Conservation (phyloP, 164 flowering plant species). For the Stephania yunnanensis region DNA sequence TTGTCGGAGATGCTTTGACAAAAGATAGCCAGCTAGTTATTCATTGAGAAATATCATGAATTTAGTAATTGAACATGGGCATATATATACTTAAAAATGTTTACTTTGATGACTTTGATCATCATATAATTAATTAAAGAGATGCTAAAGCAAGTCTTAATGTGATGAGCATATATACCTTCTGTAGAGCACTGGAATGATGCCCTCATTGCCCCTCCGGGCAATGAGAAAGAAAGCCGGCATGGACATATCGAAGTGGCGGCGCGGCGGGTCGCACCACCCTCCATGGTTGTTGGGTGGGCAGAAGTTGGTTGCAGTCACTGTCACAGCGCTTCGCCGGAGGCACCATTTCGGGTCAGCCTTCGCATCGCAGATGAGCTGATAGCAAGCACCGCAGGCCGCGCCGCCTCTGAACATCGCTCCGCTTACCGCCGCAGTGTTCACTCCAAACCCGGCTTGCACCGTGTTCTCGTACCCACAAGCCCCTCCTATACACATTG, state of each 20-base stretch:
- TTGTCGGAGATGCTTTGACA: too few species aligned
- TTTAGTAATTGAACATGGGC: too few species aligned
- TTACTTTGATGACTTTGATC: too few species aligned
- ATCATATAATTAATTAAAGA: too few species aligned
- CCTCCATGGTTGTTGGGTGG: slow-evolving; percentile 79
- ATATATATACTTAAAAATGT: too few species aligned
- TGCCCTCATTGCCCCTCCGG: slow-evolving; percentile 55
- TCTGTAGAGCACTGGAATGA: slow-evolving; percentile 59
- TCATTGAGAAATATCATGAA: too few species aligned
- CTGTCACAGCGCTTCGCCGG: slow-evolving; percentile 30
- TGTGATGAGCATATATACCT: slow-evolving; percentile 29
- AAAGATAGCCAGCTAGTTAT: too few species aligned
- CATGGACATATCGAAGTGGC: slow-evolving; percentile 72
- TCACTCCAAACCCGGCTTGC: slow-evolving; percentile 65
- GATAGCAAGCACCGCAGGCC: slow-evolving; percentile 77
- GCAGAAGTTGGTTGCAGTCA: slow-evolving; percentile 87
- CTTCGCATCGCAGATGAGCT: slow-evolving; percentile 39
- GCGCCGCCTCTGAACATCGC: slow-evolving; percentile 52
- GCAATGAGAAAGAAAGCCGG: slow-evolving; percentile 70
- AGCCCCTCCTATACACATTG: slow-evolving; percentile 52
- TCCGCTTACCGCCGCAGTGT: slow-evolving; percentile 68
- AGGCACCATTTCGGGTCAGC: slow-evolving; percentile 66
- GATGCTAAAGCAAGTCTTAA: too few species aligned
- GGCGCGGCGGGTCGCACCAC: slow-evolving; percentile 73
- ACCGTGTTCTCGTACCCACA: slow-evolving; percentile 75